A percentile compares a stretch with the other conserved stretches of the same genome.
These are phyloP conservation scores for Neurospora tetrasperma DNA, from an alignment of 495 filamentous ascomycete genomes.

Conservation along the genomic window DNA sequence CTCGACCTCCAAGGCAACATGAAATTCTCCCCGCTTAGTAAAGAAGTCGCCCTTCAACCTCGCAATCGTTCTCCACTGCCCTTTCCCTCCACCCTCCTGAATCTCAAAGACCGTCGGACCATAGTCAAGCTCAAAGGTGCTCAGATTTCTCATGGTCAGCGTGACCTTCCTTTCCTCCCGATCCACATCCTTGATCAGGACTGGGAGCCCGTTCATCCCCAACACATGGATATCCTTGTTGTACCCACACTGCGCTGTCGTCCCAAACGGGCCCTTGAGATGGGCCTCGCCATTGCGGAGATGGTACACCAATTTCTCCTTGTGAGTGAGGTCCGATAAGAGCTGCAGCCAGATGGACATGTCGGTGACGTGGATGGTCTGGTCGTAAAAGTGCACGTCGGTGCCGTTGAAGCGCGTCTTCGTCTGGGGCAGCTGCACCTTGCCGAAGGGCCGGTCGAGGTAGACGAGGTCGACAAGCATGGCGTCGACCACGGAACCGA, in stretches of 20 bases:
- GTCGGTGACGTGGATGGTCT: slow-evolving; percentile 19
- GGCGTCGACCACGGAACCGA: slow-evolving; percentile 10
- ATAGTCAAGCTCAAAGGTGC: slow-evolving; percentile 22
- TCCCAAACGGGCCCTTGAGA: not conserved
- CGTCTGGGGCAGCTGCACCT: slow-evolving; percentile 19
- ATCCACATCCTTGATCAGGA: slow-evolving; percentile 7
- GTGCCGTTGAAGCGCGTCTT: slow-evolving; percentile 12
- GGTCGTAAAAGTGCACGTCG: slow-evolving; percentile 14
- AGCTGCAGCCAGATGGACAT: slow-evolving; percentile 16
- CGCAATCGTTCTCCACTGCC: slow-evolving; percentile 9
- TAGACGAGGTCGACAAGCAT: slow-evolving; percentile 23
- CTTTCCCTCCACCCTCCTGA: slow-evolving; percentile 6
- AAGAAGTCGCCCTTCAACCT: slow-evolving; percentile 19
- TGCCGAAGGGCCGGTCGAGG: slow-evolving; percentile 14
- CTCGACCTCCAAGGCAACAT: not conserved
- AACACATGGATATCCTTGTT: slow-evolving; percentile 14
- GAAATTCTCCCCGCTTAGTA: slow-evolving; percentile 6
- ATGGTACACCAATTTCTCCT: slow-evolving; percentile 6
- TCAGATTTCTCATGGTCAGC: slow-evolving; percentile 18
- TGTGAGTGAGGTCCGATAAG: slow-evolving; percentile 9
- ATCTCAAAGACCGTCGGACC: slow-evolving; percentile 23
- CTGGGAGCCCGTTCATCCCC: slow-evolving; percentile 18
- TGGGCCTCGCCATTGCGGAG: slow-evolving; percentile 17
- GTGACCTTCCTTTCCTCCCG: not conserved
- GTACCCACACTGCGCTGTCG: slow-evolving; percentile 7